Evolutionary conservation across 2,329 filamentous ascomycete species (phyloP).

Genomic region (Penicillium sp.): DNA sequence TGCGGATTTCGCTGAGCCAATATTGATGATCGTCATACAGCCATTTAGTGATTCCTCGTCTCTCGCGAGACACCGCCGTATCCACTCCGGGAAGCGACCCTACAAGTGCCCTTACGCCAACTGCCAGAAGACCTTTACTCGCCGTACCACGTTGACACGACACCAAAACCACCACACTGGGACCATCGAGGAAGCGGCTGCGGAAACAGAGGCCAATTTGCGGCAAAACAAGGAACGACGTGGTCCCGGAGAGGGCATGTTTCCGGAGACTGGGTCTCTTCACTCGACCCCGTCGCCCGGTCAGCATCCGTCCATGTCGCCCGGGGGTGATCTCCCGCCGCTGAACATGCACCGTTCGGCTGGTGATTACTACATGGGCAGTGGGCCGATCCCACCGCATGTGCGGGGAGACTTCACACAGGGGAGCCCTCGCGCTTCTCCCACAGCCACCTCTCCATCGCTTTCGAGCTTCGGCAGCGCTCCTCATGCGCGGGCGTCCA

Average conservation of each 20-base stretch:
- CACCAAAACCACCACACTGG: slow-evolving; percentile 96
- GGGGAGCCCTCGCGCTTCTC: slow-evolving; percentile 60
- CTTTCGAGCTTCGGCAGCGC: slow-evolving; percentile 54
- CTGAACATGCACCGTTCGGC: slow-evolving; percentile 62
- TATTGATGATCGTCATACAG: slow-evolving; percentile 43
- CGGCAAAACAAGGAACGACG: slow-evolving; percentile 48
- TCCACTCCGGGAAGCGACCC: slow-evolving; percentile 89
- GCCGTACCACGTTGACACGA: slow-evolving; percentile 86
- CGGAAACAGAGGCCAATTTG: slow-evolving; percentile 78
- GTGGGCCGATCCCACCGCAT: slow-evolving; percentile 73
- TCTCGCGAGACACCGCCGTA: slow-evolving; percentile 83
- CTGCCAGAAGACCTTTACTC: slow-evolving; percentile 97
- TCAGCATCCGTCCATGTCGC: slow-evolving; percentile 76
- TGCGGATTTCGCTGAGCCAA: neutral
- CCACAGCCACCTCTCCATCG: slow-evolving; percentile 59
- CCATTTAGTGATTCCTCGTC: slow-evolving; percentile 96
- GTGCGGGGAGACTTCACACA: slow-evolving; percentile 69
- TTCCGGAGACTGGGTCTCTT: slow-evolving; percentile 42
- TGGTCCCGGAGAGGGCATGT: slow-evolving; percentile 37
- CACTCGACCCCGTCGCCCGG: slow-evolving; percentile 70
- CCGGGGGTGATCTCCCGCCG: slow-evolving; percentile 65
- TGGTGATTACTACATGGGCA: slow-evolving; percentile 72
- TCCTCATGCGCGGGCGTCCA: slow-evolving; percentile 48
- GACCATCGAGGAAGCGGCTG: slow-evolving; percentile 88
- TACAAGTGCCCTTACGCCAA: slow-evolving; percentile 98